Evolutionary conservation across 257 asterid genomes (phyloP).

Genomic region (Ballota nigra): DNA sequence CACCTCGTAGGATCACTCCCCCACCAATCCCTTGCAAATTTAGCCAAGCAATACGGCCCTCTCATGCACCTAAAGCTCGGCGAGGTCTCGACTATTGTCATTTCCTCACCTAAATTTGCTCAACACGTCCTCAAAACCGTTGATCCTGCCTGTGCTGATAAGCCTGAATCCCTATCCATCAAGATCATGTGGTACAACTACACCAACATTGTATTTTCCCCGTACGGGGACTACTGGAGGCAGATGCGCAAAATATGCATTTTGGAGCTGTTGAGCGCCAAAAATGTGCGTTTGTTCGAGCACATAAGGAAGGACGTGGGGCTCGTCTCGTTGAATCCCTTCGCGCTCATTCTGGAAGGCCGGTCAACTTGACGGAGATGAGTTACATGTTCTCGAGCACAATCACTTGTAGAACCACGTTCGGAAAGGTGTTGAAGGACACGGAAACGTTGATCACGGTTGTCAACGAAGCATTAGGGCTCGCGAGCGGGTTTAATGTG

Average conservation of each 20-base stretch:
- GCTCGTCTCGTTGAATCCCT: background rate
- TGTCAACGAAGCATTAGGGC: background rate
- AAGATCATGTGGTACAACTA: slow-evolving; percentile 22
- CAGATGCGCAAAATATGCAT: slow-evolving; percentile 26
- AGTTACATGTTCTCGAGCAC: background rate
- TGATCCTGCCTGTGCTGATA: background rate
- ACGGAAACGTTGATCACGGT: background rate
- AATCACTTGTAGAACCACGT: slow-evolving; percentile 20
- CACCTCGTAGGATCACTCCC: background rate
- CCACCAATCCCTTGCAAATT: background rate
- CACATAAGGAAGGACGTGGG: slow-evolving; percentile 22
- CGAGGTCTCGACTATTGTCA: background rate
- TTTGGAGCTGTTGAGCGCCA: slow-evolving; percentile 9
- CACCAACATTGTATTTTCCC: background rate
- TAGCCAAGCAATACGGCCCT: background rate
- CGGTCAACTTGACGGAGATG: slow-evolving; percentile 9
- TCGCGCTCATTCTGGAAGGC: background rate
- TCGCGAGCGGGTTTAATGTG: slow-evolving; percentile 6
- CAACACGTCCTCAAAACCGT: background rate
- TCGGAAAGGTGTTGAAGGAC: slow-evolving; percentile 22
- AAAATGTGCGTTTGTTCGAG: slow-evolving; percentile 2
- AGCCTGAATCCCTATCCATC: background rate
- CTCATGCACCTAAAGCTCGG: background rate
- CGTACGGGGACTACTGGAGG: slow-evolving; percentile 23
- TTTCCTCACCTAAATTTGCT: background rate